Percentiles rank a stretch among this genome's conserved stretches.
Conservation (phyloP, 495 filamentous ascomycete species). For the Thozetella sp. region DNA sequence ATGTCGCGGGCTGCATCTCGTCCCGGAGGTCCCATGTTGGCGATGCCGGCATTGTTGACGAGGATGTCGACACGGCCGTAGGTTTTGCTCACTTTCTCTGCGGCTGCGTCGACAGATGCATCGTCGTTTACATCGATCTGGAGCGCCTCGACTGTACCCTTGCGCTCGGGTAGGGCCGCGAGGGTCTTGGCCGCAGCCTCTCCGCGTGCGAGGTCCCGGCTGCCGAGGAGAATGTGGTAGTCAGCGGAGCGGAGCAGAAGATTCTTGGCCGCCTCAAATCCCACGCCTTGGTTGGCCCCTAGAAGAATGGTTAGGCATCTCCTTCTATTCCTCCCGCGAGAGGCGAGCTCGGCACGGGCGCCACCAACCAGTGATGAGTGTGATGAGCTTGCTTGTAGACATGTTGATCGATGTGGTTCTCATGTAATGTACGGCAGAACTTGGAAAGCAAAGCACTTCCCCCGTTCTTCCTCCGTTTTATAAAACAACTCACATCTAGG, state of each 20-base stretch:
- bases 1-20: conserved; percentile 30
- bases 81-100: conserved; percentile 25
- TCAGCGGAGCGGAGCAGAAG: conserved; percentile 24
- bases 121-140: conserved; percentile 18
- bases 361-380: too few species aligned
- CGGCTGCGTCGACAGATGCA: conserved; percentile 25
- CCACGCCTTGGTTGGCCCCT: conserved; percentile 50
- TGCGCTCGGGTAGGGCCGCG: conserved; percentile 5
- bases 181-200: conserved; percentile 6
- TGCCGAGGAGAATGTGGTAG: conserved; percentile 18
- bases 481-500: too few species aligned
- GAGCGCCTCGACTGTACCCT: conserved; percentile 9
- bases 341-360: too few species aligned
- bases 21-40: conserved; percentile 22
- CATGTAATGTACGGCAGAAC: too few species aligned
- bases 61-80: conserved; percentile 33
- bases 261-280: conserved; percentile 36
- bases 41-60: conserved; percentile 32
- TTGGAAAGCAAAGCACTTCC: too few species aligned
- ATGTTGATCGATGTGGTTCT: too few species aligned
- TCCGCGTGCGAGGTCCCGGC: conserved; percentile 12
- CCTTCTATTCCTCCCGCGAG: background rate
- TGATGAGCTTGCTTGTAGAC: too few species aligned
- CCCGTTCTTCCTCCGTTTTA: too few species aligned
- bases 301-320: too few species aligned